Conservation (phyloP, 2,329 filamentous ascomycete species). For the Colletotrichum orchidophilum region DNA sequence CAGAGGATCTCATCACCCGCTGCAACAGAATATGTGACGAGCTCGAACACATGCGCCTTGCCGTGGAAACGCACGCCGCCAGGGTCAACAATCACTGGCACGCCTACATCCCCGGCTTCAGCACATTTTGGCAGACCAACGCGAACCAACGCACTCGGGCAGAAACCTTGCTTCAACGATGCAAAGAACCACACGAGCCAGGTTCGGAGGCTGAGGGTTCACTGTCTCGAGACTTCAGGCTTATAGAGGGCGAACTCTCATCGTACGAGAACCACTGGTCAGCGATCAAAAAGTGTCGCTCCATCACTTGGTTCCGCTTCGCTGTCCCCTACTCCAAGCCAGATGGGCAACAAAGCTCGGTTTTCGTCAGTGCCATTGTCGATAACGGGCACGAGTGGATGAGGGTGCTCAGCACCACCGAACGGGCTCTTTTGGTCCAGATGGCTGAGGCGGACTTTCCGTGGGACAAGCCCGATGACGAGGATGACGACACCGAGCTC, state of each 20-base stretch:
- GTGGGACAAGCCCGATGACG: constrained; percentile 44
- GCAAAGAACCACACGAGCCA: not conserved
- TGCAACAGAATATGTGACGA: constrained; percentile 9
- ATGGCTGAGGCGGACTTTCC: constrained; percentile 51
- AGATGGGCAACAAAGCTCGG: not conserved
- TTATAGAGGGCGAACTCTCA: constrained; percentile 11
- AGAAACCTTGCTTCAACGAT: constrained; percentile 12
- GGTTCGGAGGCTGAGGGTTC: constrained; percentile 5
- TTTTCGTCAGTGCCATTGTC: constrained; percentile 35
- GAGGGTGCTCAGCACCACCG: constrained; percentile 43
- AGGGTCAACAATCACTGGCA: constrained; percentile 28
- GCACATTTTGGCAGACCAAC: constrained; percentile 24
- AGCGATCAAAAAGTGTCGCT: constrained; percentile 23
- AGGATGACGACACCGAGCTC: constrained; percentile 37
- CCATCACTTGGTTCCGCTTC: constrained; percentile 23
- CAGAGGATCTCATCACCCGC: constrained; percentile 6
- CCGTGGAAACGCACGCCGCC: not conserved
- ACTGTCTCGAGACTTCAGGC: constrained; percentile 13
- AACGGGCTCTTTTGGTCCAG: constrained; percentile 45
- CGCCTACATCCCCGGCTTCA: constrained; percentile 24
- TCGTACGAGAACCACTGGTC: constrained; percentile 28
- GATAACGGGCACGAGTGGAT: constrained; percentile 49
- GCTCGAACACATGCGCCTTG: constrained; percentile 2
- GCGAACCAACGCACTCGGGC: constrained; percentile 7
- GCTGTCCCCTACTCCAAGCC: constrained; percentile 12